phyloP scores from a whole-genome alignment of 768 basidiomycete species.

The Boletus tylopilopsis region DNA sequence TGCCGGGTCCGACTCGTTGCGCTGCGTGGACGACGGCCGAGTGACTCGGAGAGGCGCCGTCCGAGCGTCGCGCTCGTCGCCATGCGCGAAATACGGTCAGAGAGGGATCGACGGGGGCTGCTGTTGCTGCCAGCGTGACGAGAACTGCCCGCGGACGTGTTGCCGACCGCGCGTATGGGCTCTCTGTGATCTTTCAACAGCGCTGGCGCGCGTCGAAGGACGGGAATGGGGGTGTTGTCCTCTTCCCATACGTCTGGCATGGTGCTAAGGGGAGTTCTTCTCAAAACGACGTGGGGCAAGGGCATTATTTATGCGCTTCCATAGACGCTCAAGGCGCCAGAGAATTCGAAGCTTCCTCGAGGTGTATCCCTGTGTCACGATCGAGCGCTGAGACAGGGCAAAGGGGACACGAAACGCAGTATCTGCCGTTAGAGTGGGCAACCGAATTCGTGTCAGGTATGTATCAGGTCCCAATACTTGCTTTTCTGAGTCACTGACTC shows the following conservation, averaged over 20 bases:
- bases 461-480: too few relatives aligned
- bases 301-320: too few relatives aligned
- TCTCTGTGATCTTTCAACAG: constrained; percentile 33
- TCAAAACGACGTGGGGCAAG: background rate
- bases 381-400: background rate
- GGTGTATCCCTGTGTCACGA: too few relatives aligned
- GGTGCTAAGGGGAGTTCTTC: background rate
- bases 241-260: constrained; percentile 9
- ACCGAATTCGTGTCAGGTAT: too few relatives aligned
- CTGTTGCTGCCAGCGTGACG: background rate
- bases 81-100: constrained; percentile 34
- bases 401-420: background rate
- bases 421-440: too few relatives aligned
- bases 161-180: constrained; percentile 8
- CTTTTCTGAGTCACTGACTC: too few relatives aligned
- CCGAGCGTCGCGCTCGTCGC: constrained; percentile 27
- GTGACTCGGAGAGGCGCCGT: constrained; percentile 27
- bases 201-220: constrained; percentile 38
- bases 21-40: constrained; percentile 12
- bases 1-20: background rate
- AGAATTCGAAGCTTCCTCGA: too few relatives aligned
- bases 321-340: constrained; percentile 1
- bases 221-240: constrained; percentile 13
- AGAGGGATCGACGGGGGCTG: constrained; percentile 32
- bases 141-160: background rate